phyloP scores from a whole-genome alignment of 495 filamentous ascomycete genomes.

The Penicillium manginii region DNA sequence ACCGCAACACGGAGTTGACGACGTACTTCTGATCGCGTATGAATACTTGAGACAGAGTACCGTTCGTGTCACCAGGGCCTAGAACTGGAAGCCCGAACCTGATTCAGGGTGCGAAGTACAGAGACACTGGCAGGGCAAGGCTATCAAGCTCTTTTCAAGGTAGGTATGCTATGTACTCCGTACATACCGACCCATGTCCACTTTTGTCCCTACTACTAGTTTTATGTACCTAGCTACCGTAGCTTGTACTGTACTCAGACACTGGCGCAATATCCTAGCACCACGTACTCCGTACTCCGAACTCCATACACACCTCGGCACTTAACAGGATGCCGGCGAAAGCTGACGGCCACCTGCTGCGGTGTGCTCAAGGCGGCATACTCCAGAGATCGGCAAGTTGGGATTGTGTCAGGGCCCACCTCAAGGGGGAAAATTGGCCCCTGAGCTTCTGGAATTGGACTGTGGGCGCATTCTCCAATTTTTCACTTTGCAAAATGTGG shows the following conservation, averaged over 20 bases:
- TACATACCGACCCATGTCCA: too few species aligned
- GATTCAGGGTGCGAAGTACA: background rate
- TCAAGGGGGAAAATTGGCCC: conserved; percentile 16
- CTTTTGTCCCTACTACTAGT: background rate
- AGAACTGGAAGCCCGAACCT: background rate
- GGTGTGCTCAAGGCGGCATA: conserved; percentile 22
- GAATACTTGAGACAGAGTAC: background rate
- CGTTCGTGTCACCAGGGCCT: background rate
- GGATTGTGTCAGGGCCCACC: conserved; percentile 26
- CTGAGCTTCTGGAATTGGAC: conserved; percentile 31
- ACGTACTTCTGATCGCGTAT: background rate
- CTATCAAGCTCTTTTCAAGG: background rate
- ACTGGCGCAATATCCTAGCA: background rate
- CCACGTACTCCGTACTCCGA: background rate
- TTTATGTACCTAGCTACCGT: background rate
- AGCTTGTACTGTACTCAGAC: background rate
- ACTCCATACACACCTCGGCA: background rate
- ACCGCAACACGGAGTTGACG: background rate
- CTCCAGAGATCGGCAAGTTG: conserved; percentile 31
- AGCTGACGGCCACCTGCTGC: conserved; percentile 9
- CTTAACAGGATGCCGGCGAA: background rate
- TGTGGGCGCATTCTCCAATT: conserved; percentile 16
- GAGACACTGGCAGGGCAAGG: background rate
- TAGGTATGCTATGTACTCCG: too few species aligned
- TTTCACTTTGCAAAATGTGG: conserved; percentile 17